Evolutionary conservation across 208 protist genomes (phyloP), one percentile per base, ranked within the genome.

Genomic region (Wallacemonas sp.): DNA sequence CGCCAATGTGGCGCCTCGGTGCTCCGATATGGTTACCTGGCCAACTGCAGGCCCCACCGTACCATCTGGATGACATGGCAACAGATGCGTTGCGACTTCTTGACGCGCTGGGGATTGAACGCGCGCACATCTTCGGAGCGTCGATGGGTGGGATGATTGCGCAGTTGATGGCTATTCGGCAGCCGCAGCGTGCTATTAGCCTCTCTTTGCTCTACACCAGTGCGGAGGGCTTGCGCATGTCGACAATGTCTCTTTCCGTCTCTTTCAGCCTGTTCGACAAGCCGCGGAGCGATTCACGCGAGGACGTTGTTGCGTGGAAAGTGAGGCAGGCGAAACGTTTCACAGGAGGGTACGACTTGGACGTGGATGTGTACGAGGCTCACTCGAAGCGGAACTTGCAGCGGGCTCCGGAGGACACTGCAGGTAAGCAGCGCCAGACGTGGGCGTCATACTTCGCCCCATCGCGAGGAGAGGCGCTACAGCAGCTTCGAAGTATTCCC

Each of bases 141-240:
- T 63, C 52, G 5, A 69, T 69, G 64, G 64, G 64, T n/a, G 64
- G 64, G 36, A 69, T 69, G 64, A 59, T 69, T 26, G 52, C 54
- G 38, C 64, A 69, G 27, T 38, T 52, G 3, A 53, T 69, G 52
- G 64, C 64, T 3, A 26, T 69, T 32, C 3, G 15, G 19, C 42
- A 39, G 0, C 53, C 64, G 10, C 12, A 59, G 10, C 37, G 64
- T 21, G 52, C 53, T 3, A 4, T 3, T 3, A 54, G 37, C 38
- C 36, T 69, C 2, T 55, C 52, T 3, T 19, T 54, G 15, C 32
- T 60, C 13, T 48, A 38, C 26, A 61, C 64, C n/a, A 53, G 29
- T 22, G 27, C 53, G 9, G 52, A 24, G 2, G 48, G 39, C 10
- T 21, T 62, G 6, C 13, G 27, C 27, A 48, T 48, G 38, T 44